phyloP scores from a whole-genome alignment of 2,329 filamentous ascomycete species.

The Septoria linicola region DNA sequence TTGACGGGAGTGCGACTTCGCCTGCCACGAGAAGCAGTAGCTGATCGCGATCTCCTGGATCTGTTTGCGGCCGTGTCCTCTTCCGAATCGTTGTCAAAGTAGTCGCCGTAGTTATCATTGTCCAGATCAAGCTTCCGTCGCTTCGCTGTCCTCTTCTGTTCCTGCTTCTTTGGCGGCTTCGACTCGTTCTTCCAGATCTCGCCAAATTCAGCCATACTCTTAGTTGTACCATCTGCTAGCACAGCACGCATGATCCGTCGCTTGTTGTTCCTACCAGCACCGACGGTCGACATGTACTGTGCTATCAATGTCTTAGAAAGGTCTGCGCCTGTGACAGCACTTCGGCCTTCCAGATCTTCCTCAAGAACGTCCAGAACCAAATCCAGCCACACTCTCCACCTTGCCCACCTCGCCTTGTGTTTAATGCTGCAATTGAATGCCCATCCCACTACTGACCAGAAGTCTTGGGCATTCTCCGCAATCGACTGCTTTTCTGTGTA shows the following conservation, averaged over 20 bases:
- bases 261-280: slow-evolving; percentile 42
- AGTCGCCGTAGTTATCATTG: slow-evolving; percentile 43
- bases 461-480: slow-evolving; percentile 76
- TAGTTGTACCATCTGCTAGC: slow-evolving; percentile 62
- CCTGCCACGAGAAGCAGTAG: slow-evolving; percentile 12
- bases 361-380: slow-evolving; percentile 78
- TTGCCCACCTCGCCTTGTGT: slow-evolving; percentile 71
- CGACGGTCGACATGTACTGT: slow-evolving; percentile 54
- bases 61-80: slow-evolving; percentile 22
- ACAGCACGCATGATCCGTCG: slow-evolving; percentile 63
- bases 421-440: slow-evolving; percentile 82
- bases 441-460: slow-evolving; percentile 90
- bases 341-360: slow-evolving; percentile 62
- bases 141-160: slow-evolving; percentile 60
- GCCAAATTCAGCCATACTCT: slow-evolving; percentile 55
- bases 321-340: slow-evolving; percentile 27
- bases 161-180: slow-evolving; percentile 44
- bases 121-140: slow-evolving; percentile 53
- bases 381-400: slow-evolving; percentile 78
- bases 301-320: slow-evolving; percentile 58
- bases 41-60: slow-evolving; percentile 19
- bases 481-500: slow-evolving; percentile 66
- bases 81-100: slow-evolving; percentile 35
- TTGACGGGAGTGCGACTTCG: slow-evolving; percentile 8
- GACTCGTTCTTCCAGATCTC: slow-evolving; percentile 70